Conservation (phyloP, 202 grass and related monocot genomes). For the Alloteropsis angusta region DNA sequence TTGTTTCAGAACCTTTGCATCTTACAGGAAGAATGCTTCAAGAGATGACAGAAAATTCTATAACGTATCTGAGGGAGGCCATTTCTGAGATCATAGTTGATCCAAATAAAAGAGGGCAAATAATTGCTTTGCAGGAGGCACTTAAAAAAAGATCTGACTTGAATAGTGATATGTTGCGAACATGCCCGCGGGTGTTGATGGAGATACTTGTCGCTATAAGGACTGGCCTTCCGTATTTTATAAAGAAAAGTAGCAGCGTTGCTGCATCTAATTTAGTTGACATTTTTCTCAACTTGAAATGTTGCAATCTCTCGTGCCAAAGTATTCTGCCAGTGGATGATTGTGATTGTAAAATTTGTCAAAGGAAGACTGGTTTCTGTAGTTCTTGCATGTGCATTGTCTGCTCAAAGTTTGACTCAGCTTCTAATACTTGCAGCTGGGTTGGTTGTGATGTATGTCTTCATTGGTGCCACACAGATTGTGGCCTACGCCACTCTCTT, state of each 20-base stretch:
- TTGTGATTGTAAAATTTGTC: constrained; percentile 86
- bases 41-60: constrained; percentile 85
- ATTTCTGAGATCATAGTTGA: constrained; percentile 75
- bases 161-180: constrained; percentile 49
- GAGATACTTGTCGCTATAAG: constrained; percentile 85
- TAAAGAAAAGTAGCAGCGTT: constrained; percentile 43
- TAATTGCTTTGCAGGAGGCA: constrained; percentile 55
- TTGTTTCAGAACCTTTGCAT: constrained; percentile 79
- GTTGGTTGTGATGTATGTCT: constrained; percentile 94
- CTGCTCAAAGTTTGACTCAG: constrained; percentile 77
- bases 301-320: constrained; percentile 65
- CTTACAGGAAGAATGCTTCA: constrained; percentile 85
- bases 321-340: constrained; percentile 60
- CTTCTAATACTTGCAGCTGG: constrained; percentile 92
- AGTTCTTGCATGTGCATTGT: constrained; percentile 82
- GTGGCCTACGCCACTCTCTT: constrained; percentile 57
- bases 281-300: constrained; percentile 82
- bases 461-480: constrained; percentile 97
- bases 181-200: constrained; percentile 53
- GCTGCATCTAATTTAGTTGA: constrained; percentile 64
- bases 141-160: constrained; percentile 69
- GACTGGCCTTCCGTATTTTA: constrained; percentile 61
- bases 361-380: constrained; percentile 63
- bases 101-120: constrained; percentile 56
- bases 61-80: constrained; percentile 74